Base-by-base conservation (phyloP, 768 basidiomycete genomes). In the Boletus rex-veris region DNA sequence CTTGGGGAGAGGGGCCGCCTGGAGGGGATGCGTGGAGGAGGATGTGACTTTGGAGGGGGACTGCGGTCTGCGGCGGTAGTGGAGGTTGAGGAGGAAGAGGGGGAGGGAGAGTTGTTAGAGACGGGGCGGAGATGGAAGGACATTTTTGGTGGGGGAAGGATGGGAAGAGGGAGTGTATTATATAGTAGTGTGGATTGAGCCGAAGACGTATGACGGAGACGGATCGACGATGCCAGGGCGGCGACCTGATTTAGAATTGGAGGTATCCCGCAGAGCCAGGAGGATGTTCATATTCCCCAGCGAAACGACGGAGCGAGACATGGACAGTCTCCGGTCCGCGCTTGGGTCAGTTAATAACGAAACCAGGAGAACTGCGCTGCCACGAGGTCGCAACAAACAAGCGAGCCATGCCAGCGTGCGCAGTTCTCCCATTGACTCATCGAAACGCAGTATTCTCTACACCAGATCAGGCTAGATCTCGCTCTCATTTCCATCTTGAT, bases 1-100 rank as follows among this genome's bases (percentile, higher is more conserved):
- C 77, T 80, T 5, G 86, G 85, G 24, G 85, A 84, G 46, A 87
- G 71, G 10, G 85, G 84, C 0, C 85, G 75, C 14, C 84, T 80
- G 33, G 72, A 74, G 38, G 58, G 46, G 48, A 68, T 65, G n/a
- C 21, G 48, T 12, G 41, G 21, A 4, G 41, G 10, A 2, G n/a
- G 44, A 35, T 67, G 53, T 56, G 64, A 55, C 46, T 65, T 71
- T 24, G 53, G 28, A 0, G 69, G 66, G 2, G 74, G 76, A 54
- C 73, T 78, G 55, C 71, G 77, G 36, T 75, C 77, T 30, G 69
- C 73, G 19, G 75, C 73, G 14, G 82, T 77, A 28, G 76, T 73
- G 50, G 77, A 74, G 2, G 75, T 64, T 39, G 79, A 79, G 28
- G 84, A 78, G 7, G 85, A 80, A 9, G 85, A 80, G 14, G 82